Evolutionary conservation across 208 protist genomes (phyloP).

Genomic region (Leishmania arabica): DNA sequence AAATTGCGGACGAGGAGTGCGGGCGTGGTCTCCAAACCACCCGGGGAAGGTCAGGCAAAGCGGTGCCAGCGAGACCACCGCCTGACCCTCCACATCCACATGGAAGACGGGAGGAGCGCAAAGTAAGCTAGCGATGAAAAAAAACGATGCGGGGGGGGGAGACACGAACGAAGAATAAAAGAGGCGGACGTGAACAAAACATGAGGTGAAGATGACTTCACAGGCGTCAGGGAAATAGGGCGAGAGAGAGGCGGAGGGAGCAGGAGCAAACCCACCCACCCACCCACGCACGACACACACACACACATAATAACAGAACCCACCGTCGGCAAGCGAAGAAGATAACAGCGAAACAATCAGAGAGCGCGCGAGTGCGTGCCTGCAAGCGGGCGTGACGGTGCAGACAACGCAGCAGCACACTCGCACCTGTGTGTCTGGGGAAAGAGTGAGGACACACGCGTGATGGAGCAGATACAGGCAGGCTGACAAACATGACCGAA

Average conservation of each 20-base stretch:
- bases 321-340: no score
- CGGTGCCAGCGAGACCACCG: not conserved
- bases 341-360: no score
- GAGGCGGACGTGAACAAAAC: not conserved
- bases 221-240: not conserved
- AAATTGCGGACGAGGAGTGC: not conserved
- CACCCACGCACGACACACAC: no score
- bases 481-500: no score
- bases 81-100: not conserved
- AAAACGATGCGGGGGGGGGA: not conserved
- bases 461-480: not conserved
- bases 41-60: not conserved
- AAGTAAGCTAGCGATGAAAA: not conserved
- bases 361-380: no score
- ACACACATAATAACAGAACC: no score
- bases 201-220: not conserved
- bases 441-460: not conserved
- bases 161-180: not conserved
- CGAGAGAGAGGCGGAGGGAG: no score
- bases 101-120: not conserved
- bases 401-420: not conserved
- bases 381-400: not conserved
- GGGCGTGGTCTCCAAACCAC: not conserved
- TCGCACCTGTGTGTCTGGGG: not conserved
- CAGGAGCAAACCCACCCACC: no score